These are phyloP conservation scores for Neocallimastix lanati DNA, from an alignment of 192 early-diverging fungal species.

Conservation along the genomic window DNA sequence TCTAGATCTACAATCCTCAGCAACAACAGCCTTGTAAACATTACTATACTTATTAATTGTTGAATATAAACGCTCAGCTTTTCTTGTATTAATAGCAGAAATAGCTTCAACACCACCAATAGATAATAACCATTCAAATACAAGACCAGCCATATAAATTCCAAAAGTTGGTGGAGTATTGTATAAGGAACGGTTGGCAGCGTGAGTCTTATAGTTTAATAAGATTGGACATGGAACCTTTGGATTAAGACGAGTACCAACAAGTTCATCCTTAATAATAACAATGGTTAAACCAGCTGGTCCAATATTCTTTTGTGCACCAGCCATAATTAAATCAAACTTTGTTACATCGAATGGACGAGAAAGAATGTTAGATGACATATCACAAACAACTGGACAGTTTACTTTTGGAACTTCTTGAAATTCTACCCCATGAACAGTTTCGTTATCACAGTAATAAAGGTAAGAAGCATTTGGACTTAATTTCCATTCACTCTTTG, in stretches of 20 bases:
- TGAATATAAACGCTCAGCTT: conserved; percentile 49
- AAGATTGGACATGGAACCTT: conserved; percentile 39
- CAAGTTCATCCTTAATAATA: conserved; percentile 76
- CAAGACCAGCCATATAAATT: conserved; percentile 79
- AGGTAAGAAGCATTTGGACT: conserved; percentile 63
- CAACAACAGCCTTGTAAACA: conserved; percentile 6
- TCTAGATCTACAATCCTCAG: conserved; percentile 34
- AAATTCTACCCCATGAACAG: conserved; percentile 60
- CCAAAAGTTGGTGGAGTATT: conserved; percentile 89
- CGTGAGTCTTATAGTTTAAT: conserved; percentile 72
- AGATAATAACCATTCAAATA: conserved; percentile 63
- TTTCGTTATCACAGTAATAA: conserved; percentile 97
- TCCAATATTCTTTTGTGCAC: conserved; percentile 89
- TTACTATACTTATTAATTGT: conserved; percentile 28
- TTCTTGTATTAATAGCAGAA: conserved; percentile 40
- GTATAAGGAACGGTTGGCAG: conserved; percentile 69
- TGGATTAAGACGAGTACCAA: conserved; percentile 28
- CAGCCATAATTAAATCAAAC: conserved; percentile 78
- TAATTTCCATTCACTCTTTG: conserved; percentile 41
- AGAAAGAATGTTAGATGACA: conserved; percentile 70
- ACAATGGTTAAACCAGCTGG: conserved; percentile 85
- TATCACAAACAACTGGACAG: conserved; percentile 8
- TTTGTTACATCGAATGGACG: conserved; percentile 62
- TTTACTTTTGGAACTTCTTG: not conserved
- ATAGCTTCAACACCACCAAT: conserved; percentile 53